Percentiles rank a stretch among this genome's conserved stretches.
Conservation (phyloP, 441 rosid genomes). For the Omphalea diandra region DNA sequence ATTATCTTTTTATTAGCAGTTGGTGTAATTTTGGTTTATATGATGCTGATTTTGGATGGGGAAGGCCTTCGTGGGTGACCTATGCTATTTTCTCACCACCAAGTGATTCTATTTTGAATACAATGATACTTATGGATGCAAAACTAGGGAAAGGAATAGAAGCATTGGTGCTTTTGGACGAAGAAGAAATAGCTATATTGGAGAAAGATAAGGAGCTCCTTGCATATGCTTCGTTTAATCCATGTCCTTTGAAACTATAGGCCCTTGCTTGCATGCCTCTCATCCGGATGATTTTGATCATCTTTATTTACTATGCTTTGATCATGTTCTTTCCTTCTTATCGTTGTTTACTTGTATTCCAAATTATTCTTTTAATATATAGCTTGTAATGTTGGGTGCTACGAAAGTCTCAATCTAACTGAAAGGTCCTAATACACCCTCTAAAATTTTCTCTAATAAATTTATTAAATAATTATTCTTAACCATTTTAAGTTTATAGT, state of each 20-base stretch:
- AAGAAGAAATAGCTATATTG: slow-evolving; percentile 15
- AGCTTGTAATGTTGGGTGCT: no score
- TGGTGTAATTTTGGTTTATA: slow-evolving; percentile 22
- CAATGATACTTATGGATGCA: not conserved
- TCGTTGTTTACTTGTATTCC: no score
- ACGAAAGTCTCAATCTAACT: no score
- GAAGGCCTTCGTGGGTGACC: slow-evolving; percentile 24
- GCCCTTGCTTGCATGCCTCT: not conserved
- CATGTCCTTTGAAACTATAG: slow-evolving; percentile 6
- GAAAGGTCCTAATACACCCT: no score
- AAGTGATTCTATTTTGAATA: not conserved
- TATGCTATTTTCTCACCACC: not conserved
- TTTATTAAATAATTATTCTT: no score
- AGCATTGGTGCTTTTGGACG: slow-evolving; percentile 26
- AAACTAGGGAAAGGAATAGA: slow-evolving; percentile 21
- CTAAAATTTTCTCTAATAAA: no score
- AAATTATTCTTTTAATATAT: no score
- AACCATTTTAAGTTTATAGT: no score
- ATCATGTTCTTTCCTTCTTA: no score
- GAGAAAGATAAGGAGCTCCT: not conserved
- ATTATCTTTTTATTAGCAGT: slow-evolving; percentile 18
- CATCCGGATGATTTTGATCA: no score
- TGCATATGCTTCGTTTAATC: not conserved
- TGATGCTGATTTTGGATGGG: slow-evolving; percentile 35
- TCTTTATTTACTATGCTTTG: no score